Evolutionary conservation across 805 yeast genomes (phyloP), one percentile per base, ranked within the genome.

Genomic region (Kluyveromyces aestuarii): DNA sequence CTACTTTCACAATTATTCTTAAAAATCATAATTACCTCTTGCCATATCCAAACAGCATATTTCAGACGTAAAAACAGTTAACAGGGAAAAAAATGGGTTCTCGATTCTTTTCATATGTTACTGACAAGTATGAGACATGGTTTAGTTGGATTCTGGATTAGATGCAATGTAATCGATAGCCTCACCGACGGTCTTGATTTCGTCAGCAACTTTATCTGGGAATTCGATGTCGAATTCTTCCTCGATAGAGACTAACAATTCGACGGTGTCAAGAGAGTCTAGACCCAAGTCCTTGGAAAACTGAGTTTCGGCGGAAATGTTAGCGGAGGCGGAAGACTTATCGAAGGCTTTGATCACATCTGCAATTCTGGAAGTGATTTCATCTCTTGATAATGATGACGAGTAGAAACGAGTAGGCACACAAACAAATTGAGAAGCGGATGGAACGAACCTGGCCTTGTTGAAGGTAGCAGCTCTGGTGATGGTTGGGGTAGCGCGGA

Each of bases 221-320:
- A 87, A 80, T 66, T 84, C 86, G 63, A 87, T 78, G 61, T 87
- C 88, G 56, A 83, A 83, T 67, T 83, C 90, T 75, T 90, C 96
- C 75, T 91, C 99, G 62, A 91, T 83, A 50, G 96, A 96, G 69
- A 93, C 96, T 60, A 93, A 77, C 48, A 93, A 90, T 73, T 91
- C 99, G 53, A 91, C 96, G 54, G 93, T 85, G 64, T 91, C 99
- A 57, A 91, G 77, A 9, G 96, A 87, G 70, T 91, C 99, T 64
- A 77, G 68, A 16, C 77, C 79, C 62, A 77, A 70, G 59, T 76
- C 82, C 57, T 74, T 76, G 53, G 75, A 73, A 66, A 76, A 78
- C 46, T 73, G 66, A 37, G 81, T 72, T 41, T 71, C 75, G 14
- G 53, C 46, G 21, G 59, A 52, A 42, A 68, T 56, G 39, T 58